phyloP scores from a whole-genome alignment of 1,284 basidiomycete genomes.

The Cutaneotrichosporon sp. region DNA sequence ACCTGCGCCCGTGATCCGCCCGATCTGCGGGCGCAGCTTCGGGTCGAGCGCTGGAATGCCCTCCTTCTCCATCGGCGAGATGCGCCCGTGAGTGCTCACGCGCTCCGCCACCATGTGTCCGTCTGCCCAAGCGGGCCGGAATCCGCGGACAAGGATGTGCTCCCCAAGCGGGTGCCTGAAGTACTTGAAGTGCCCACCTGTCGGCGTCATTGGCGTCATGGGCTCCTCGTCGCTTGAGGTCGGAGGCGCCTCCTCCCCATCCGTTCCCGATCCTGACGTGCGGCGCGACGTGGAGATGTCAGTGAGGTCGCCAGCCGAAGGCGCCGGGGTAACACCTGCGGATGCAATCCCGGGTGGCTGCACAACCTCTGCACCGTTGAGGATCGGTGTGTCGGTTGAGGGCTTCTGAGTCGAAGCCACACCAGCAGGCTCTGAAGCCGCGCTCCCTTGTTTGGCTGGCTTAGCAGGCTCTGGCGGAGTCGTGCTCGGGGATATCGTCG shows the following conservation, averaged over 20 bases:
- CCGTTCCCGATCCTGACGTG: not conserved
- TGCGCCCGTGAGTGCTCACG: slow-evolving; percentile 72
- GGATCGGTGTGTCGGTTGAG: not conserved
- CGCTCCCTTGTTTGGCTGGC: not conserved
- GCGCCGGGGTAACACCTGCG: not conserved
- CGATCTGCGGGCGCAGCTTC: slow-evolving; percentile 35
- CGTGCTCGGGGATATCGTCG: not conserved
- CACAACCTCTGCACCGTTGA: not conserved
- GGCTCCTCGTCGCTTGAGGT: not conserved
- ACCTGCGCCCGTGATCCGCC: slow-evolving; percentile 43
- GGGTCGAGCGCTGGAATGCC: slow-evolving; percentile 52
- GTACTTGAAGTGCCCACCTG: not conserved
- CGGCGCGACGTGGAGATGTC: not conserved
- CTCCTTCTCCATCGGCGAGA: slow-evolving; percentile 75
- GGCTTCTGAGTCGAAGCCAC: not conserved
- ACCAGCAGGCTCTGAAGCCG: not conserved
- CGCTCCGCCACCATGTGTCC: slow-evolving; percentile 76
- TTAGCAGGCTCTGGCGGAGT: not conserved
- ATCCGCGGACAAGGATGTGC: slow-evolving; percentile 23
- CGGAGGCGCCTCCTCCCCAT: not conserved
- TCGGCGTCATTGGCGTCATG: not conserved
- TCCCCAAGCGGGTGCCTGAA: not conserved
- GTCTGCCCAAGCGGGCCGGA: slow-evolving; percentile 44
- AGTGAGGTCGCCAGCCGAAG: not conserved
- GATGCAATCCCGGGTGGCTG: not conserved